Evolutionary conservation across 2,329 filamentous ascomycete species (phyloP).

Genomic region (Colletotrichum neosansevieriae): DNA sequence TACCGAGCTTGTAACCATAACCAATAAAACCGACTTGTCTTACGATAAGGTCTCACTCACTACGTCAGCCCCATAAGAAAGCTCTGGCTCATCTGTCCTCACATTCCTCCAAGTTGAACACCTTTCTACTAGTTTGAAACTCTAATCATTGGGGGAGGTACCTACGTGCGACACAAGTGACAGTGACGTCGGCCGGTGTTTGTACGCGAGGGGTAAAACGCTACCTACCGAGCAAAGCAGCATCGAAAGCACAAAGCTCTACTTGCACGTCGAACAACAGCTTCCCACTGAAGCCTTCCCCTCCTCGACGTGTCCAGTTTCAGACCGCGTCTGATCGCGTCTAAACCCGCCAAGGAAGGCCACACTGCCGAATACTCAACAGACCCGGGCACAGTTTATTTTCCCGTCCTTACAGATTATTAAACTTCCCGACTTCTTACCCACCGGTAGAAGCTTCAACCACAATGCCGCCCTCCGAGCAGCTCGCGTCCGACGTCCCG

Average conservation of each 20-base stretch:
- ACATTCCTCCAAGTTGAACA: conserved; percentile 6
- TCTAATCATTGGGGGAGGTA: conserved; percentile 18
- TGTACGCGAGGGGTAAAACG: conserved; percentile 12
- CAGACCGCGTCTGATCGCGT: conserved; percentile 3
- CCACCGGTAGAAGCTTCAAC: not conserved
- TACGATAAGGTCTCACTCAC: conserved; percentile 13
- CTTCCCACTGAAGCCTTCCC: no score
- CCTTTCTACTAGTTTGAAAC: conserved; percentile 17
- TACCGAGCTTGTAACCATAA: conserved; percentile 8
- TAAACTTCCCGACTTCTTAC: not conserved
- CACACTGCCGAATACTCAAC: not conserved
- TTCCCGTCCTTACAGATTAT: not conserved
- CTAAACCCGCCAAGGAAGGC: not conserved
- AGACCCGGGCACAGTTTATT: not conserved
- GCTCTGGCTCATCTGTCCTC: conserved; percentile 2
- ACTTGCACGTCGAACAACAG: not conserved
- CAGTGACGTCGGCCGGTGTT: conserved; percentile 18
- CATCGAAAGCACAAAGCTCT: not conserved
- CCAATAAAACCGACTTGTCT: not conserved
- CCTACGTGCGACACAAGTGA: conserved; percentile 21
- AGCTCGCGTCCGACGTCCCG: conserved; percentile 28
- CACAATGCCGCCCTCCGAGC: conserved; percentile 4
- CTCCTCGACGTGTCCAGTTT: conserved; percentile 1
- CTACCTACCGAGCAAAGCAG: not conserved
- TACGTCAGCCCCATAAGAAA: conserved; percentile 6